Base-by-base conservation (phyloP, 1,284 basidiomycete species). In the Grifola frondosa region DNA sequence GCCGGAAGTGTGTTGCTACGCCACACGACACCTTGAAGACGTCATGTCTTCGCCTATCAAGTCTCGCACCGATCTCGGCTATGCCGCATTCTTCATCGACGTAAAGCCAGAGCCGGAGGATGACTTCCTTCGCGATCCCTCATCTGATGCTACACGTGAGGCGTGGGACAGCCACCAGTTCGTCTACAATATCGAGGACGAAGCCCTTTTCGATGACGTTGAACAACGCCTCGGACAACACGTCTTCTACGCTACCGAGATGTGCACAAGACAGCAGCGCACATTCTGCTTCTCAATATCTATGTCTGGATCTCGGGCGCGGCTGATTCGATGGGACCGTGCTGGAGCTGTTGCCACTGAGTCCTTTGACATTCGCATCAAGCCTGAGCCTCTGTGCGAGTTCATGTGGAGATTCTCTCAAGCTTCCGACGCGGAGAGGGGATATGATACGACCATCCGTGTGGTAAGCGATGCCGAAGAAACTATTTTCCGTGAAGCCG, bases 311-410 rank as follows among this genome's bases (percentile, higher is more conserved):
- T 12, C 17, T 4, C 10, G 13, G 9, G 38, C 29, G 4, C 48
- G 48, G 2, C 25, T 50, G 21, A 30, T 46, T 9, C 41, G 49
- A 15, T 50, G 49, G 49, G 49, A 50, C 8, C 44, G 49, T 5
- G 37, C 49, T 1, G 49, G 49, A 6, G 37, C 34, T 2, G 36
- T 50, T 20, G 44, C 46, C 1, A 16, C 43, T 3, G 28, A 39
- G 13, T 22, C 28, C 7, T 49, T 46, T 30, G 25, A 37, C 15
- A 13, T 49, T 37, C 30, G 13, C 36, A 28, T 13, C 24, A 15
- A 37, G 1, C 36, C 36, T 9, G 36, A 37, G 9, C 12, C 30
- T 20, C 36, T 37, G 11, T 37, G 36, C 36, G 25, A 37, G 25
- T 37, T 37, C 22, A 5, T 37, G 4, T 37, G 36, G 36, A 25